Evolutionary conservation across 2,329 filamentous ascomycete species (phyloP).

Genomic region (Sporothrix brasiliensis): DNA sequence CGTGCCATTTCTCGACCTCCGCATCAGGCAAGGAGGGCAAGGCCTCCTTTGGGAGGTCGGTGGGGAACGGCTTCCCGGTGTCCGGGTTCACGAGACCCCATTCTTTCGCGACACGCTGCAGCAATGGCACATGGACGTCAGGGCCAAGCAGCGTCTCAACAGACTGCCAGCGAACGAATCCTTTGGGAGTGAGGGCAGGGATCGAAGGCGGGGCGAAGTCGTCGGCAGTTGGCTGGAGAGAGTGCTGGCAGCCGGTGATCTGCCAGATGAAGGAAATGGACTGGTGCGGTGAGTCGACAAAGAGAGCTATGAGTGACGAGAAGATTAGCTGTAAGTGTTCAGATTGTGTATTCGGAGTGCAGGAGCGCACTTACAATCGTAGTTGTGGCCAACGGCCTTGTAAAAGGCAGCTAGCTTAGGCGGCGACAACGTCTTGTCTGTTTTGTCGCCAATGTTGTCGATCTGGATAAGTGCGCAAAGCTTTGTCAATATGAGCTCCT

Average conservation of each 20-base stretch:
- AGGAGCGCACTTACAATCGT: constrained; percentile 59
- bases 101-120: constrained; percentile 76
- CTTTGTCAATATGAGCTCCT: constrained; percentile 21
- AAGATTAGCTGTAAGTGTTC: background rate
- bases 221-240: constrained; percentile 73
- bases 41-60: constrained; percentile 60
- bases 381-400: constrained; percentile 72
- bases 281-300: constrained; percentile 71
- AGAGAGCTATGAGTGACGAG: constrained; percentile 59
- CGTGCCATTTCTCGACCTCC: constrained; percentile 86
- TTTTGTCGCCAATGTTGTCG: constrained; percentile 60
- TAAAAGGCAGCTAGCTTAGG: constrained; percentile 77
- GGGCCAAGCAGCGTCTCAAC: constrained; percentile 87
- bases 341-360: background rate
- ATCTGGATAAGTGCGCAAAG: constrained; percentile 48
- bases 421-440: constrained; percentile 60
- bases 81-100: constrained; percentile 76
- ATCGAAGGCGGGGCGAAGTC: constrained; percentile 76
- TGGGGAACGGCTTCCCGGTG: constrained; percentile 69
- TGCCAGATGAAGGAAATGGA: constrained; percentile 92
- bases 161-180: constrained; percentile 92
- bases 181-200: constrained; percentile 78
- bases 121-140: constrained; percentile 80
- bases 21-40: constrained; percentile 74
- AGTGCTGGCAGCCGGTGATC: constrained; percentile 86